A percentile compares a stretch with the other conserved stretches of the same genome.
phyloP scores from a whole-genome alignment of 2,329 filamentous ascomycete species.

The Fusarium nematophilum region DNA sequence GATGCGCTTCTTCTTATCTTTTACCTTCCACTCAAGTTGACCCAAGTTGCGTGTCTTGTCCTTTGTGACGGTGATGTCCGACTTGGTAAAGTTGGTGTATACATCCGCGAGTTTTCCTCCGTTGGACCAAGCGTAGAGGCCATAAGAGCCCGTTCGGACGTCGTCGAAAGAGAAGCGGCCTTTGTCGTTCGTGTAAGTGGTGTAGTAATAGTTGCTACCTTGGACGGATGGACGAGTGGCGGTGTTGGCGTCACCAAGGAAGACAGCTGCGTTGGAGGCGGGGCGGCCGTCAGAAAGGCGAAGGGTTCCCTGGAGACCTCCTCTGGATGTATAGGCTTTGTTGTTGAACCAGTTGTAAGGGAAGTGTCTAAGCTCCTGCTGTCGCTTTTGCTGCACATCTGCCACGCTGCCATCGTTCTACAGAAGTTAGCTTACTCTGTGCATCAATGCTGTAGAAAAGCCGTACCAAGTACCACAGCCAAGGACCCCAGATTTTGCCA shows the following conservation, averaged over 20 bases:
- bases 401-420: conserved; percentile 18
- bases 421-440: background rate
- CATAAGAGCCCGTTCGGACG: conserved; percentile 14
- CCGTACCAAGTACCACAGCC: conserved; percentile 25
- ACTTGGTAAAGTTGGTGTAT: conserved; percentile 25
- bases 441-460: no score
- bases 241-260: conserved; percentile 13
- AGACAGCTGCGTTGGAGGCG: conserved; percentile 19
- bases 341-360: conserved; percentile 24
- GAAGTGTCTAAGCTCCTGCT: conserved; percentile 15
- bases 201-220: conserved; percentile 34
- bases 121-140: conserved; percentile 16
- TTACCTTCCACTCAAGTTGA: conserved; percentile 13
- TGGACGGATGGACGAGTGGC: conserved; percentile 24
- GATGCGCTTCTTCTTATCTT: conserved; percentile 10
- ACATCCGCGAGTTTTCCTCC: conserved; percentile 24
- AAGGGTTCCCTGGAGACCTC: conserved; percentile 19
- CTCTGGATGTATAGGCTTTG: conserved; percentile 8
- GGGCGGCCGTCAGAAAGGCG: conserved; percentile 20
- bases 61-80: conserved; percentile 11
- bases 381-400: conserved; percentile 6
- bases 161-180: conserved; percentile 21
- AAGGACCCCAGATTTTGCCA: conserved; percentile 24
- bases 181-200: conserved; percentile 23
- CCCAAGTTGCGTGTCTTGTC: conserved; percentile 18